Evolutionary conservation across 75 land plant genomes (phyloP), one percentile per base, ranked within the genome.

Genomic region (Chamaecyparis obtusa): DNA sequence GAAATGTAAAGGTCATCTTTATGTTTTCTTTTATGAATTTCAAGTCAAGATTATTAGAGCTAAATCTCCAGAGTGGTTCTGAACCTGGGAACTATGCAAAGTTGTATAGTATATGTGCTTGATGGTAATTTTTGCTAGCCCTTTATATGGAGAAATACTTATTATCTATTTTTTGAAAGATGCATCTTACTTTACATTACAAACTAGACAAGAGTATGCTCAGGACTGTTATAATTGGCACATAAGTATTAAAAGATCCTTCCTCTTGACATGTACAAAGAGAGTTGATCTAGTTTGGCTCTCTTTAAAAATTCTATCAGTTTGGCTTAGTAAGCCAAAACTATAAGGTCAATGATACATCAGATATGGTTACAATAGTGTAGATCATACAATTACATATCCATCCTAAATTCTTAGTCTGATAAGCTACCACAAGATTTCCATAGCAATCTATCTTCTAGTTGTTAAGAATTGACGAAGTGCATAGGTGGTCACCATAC

Each of bases 41-140:
- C 88, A 97, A 98, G 91, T 98, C 46, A 96, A 98, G 84, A 90
- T 93, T 86, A 85, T 96, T 30, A 97, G 99, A 88, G 98, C 96
- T 56, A 98, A 98, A 91, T 96, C 98, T 86, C n/a, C n/a, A 98
- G 99, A 84, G 99, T 98, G 54, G 99, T 98, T 35, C 85, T 98
- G 75, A 98, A 98, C 88, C 99, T 98, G 86, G 99, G 86, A 74
- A 98, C 99, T 46, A 93, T 96, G 74, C 81, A 96, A 43, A 91
- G 86, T 88, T 88, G 96, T 72, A 98, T 98, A 82, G 99, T 96
- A 75, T 98, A 95, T 88, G 97, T 98, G 64, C 96, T 98, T 87
- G 99, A 98, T 86, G 98, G 99, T 97, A 92, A 92, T 89, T 32
- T 51, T 71, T 71, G 35, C 32, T 19, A 71, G 14, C 9, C 75